Evolutionary conservation across 306 rosid genomes (phyloP).

Genomic region (Arachis stenosperma): DNA sequence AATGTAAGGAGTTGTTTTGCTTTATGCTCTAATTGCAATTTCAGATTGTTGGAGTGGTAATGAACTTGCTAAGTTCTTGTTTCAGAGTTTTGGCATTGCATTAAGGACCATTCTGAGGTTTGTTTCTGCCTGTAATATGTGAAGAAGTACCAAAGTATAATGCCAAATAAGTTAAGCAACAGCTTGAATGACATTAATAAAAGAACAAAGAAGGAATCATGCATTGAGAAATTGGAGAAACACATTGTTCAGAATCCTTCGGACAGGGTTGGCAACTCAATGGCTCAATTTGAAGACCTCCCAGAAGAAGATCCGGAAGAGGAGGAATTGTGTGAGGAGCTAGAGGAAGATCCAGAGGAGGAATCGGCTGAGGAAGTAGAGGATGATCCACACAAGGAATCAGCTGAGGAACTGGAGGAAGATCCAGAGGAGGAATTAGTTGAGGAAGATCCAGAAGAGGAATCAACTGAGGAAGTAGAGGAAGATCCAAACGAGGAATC

Average conservation of each 20-base stretch:
- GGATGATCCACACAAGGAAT: too few relatives aligned
- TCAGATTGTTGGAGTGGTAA: slow-evolving; percentile 1
- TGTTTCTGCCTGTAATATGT: not conserved
- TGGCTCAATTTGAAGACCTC: slow-evolving; percentile 12
- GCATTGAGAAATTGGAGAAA: slow-evolving; percentile 2
- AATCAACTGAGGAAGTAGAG: slow-evolving; percentile 15
- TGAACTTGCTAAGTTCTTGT: not conserved
- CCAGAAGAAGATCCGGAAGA: not conserved
- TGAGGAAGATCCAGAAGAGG: slow-evolving; percentile 16
- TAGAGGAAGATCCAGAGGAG: not conserved
- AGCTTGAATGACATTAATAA: not conserved
- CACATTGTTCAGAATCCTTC: slow-evolving; percentile 6
- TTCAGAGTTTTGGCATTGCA: slow-evolving; percentile 12
- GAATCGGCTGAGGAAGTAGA: too few relatives aligned
- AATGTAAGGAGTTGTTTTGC: not conserved
- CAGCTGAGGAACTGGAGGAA: not conserved
- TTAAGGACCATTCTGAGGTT: not conserved
- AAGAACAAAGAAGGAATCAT: slow-evolving; percentile 10
- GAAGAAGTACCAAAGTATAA: not conserved
- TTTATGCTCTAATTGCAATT: slow-evolving; percentile 1
- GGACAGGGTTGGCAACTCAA: slow-evolving; percentile 6
- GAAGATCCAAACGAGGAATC: not conserved
- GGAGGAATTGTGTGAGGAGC: not conserved
- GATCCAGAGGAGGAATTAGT: slow-evolving; percentile 19
- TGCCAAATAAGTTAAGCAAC: not conserved